These are phyloP conservation scores for Leccinum aurantiacum DNA, from an alignment of 768 basidiomycete species.

Conservation along the genomic window DNA sequence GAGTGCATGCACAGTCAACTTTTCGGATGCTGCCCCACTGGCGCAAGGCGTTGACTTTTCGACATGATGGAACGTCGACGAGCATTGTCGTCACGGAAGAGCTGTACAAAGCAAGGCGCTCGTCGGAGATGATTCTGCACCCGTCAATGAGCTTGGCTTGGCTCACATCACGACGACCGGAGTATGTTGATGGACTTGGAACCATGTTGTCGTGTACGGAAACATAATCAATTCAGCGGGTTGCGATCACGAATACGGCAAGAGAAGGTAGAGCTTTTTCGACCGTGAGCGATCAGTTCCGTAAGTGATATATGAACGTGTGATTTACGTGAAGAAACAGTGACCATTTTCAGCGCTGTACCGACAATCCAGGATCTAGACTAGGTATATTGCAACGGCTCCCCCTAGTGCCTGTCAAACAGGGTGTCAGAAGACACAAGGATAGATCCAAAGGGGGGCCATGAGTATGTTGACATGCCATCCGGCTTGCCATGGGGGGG, in stretches of 20 bases:
- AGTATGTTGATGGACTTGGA: constrained; percentile 10
- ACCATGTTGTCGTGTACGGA: constrained; percentile 9
- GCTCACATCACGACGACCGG: constrained; percentile 28
- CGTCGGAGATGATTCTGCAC: constrained; percentile 12
- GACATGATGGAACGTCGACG: constrained; percentile 32
- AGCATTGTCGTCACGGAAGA: constrained; percentile 1
- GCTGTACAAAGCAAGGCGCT: constrained; percentile 8
- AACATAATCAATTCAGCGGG: constrained; percentile 11
- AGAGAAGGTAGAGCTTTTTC: constrained; percentile 12
- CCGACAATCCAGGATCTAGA: constrained; percentile 35
- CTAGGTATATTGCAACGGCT: constrained; percentile 19
- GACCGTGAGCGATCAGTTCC: constrained; percentile 33
- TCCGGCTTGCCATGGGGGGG: constrained; percentile 28
- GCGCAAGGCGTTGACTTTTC: constrained; percentile 92
- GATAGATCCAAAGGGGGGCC: constrained; percentile 11
- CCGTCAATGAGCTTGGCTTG: constrained; percentile 22
- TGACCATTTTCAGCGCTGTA: constrained; percentile 23
- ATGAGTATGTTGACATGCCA: constrained; percentile 39
- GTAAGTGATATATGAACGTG: constrained; percentile 38
- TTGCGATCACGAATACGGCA: constrained; percentile 27
- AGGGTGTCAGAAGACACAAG: constrained; percentile 34
- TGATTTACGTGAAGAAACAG: constrained; percentile 13
- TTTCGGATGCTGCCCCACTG: constrained; percentile 82
- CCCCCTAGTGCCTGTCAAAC: constrained; percentile 31
- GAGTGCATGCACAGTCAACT: constrained; percentile 93